Conservation (phyloP, 306 rosid species). For the Alnus rubra region DNA sequence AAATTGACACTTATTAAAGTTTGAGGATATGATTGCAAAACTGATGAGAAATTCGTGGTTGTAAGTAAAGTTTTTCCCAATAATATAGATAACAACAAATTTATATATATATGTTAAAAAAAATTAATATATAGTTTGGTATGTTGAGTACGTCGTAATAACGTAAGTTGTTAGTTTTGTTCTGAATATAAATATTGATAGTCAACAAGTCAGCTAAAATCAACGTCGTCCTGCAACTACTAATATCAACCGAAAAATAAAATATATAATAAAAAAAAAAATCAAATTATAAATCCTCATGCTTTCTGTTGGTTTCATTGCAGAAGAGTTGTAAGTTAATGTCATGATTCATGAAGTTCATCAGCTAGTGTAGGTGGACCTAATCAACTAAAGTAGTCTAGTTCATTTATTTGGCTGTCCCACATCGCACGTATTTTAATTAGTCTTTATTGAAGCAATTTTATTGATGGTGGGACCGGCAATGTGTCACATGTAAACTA, state of each 20-base stretch:
- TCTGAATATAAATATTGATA: background rate
- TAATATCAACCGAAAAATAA: too few relatives aligned
- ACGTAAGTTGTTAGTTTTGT: constrained; percentile 1
- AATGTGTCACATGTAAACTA: too few relatives aligned
- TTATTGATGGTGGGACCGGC: too few relatives aligned
- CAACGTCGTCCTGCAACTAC: background rate
- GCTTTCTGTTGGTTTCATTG: too few relatives aligned
- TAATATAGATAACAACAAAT: background rate
- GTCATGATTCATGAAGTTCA: background rate
- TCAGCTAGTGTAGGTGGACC: background rate
- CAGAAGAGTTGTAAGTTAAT: background rate
- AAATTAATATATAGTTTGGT: constrained; percentile 8
- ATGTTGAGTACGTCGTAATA: background rate
- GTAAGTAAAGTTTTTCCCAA: too few relatives aligned
- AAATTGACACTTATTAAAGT: too few relatives aligned
- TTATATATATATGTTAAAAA: too few relatives aligned
- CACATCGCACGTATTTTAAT: too few relatives aligned
- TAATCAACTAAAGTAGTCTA: background rate
- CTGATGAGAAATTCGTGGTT: too few relatives aligned
- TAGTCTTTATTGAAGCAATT: too few relatives aligned
- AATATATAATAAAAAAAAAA: too few relatives aligned
- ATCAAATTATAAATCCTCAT: background rate
- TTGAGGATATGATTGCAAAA: too few relatives aligned
- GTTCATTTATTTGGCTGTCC: background rate
- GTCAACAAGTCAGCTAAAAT: background rate